Evolutionary conservation across 23 red algal species (phyloP), one percentile per base, ranked within the genome.

Genomic region (Gracilaria caudata): DNA sequence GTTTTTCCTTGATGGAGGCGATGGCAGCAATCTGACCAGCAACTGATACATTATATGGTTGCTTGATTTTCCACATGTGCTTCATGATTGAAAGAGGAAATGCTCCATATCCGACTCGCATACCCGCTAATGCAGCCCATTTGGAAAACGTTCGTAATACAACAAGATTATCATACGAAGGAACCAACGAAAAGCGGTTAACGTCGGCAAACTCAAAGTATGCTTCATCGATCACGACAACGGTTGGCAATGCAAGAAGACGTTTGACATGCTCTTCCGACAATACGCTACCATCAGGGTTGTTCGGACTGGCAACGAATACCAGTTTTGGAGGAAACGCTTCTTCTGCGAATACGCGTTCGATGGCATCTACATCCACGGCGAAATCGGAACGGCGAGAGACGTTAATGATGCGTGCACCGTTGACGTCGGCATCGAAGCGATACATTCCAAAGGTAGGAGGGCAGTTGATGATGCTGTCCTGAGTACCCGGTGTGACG

Each of bases 401-500:
- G 1, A 95, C 77, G 34, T 44, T 77, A 68, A 95, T 84, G 3
- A 95, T 83, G 0, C 61, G 37, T 7, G 92, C 92, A 10, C 90
- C 96, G 75, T 98, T 95, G 8, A 98, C 81, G 43, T 98, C 96
- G 6, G 96, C 92, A 81, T 98, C 96, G 79, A 98, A 98, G 29
- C 84, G 73, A 68, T 98, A 98, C 96, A 98, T 98, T 21, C 96
- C 96, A 87, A 98, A 98, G 1, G 96, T 98, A 41, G 96, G 96
- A 6, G 96, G 96, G 54, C 78, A 94, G 46, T 94, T 98, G 64
- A 98, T 78, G 38, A 98, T 82, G 24, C 45, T 71, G 24, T 98
- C 81, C 1, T 82, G 36, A 10, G 44, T 43, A 37, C 89, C 93
- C 2, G 96, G 92, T 25, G 70, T 81, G 49, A 98, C 80, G 51